Evolutionary conservation across 768 basidiomycete genomes (phyloP).

Genomic region (Tricholoma hemisulphureum): DNA sequence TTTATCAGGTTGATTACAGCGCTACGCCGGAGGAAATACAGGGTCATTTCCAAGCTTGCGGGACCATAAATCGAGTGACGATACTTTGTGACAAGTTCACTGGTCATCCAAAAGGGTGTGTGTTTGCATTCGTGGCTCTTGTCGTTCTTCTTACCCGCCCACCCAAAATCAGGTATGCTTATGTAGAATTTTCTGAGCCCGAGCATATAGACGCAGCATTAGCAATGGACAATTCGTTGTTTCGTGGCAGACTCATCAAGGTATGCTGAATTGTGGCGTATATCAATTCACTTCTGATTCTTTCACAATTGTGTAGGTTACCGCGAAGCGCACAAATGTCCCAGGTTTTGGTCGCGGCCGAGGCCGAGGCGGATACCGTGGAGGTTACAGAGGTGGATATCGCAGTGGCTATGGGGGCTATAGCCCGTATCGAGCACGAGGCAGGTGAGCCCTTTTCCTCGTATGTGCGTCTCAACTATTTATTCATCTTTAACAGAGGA

Average conservation of each 20-base stretch:
- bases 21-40: conserved; percentile 99
- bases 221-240: conserved; percentile 93
- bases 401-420: conserved; percentile 51
- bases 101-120: conserved; percentile 96
- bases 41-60: conserved; percentile 94
- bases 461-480: conserved; percentile 4
- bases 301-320: conserved; percentile 51
- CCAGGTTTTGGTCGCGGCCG: conserved; percentile 88
- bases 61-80: conserved; percentile 97
- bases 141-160: conserved; percentile 6
- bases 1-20: conserved; percentile 86
- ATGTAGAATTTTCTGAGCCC: conserved; percentile 96
- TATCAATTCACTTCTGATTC: neutral
- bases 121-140: neutral
- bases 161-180: conserved; percentile 71
- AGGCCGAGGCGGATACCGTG: conserved; percentile 61
- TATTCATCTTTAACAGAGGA: conserved; percentile 16
- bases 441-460: conserved; percentile 53
- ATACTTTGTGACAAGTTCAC: conserved; percentile 99
- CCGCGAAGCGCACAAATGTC: conserved; percentile 92
- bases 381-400: conserved; percentile 51
- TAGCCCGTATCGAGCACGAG: conserved; percentile 66
- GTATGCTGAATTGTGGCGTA: conserved; percentile 35
- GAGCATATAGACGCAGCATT: conserved; percentile 88
- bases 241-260: conserved; percentile 91